Evolutionary conservation across 1,139 yeast species (phyloP).

Genomic region (Meyerozyma guilliermondii): DNA sequence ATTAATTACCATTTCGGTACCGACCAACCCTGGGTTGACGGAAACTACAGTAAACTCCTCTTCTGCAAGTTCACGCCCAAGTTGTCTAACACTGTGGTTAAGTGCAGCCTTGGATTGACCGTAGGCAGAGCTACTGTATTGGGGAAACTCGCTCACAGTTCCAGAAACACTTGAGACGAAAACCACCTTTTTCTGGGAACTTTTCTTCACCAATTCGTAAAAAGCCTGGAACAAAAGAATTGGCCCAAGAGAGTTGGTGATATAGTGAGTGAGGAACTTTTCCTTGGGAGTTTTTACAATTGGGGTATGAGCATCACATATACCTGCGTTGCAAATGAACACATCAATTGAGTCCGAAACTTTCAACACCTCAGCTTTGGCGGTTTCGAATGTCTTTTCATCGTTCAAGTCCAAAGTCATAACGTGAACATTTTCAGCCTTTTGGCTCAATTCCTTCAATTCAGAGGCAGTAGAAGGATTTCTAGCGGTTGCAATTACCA

Average conservation of each 20-base stretch:
- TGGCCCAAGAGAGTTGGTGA: background rate
- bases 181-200: slow-evolving; percentile 6
- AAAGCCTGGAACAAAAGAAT: slow-evolving; percentile 3
- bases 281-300: slow-evolving; percentile 1
- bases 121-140: slow-evolving; percentile 15
- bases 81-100: slow-evolving; percentile 17
- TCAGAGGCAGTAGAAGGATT: slow-evolving; percentile 5
- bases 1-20: slow-evolving; percentile 18
- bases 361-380: background rate
- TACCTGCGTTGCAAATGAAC: slow-evolving; percentile 4
- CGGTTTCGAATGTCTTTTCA: background rate
- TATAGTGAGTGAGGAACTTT: background rate
- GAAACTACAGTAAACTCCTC: slow-evolving; percentile 18
- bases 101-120: slow-evolving; percentile 33
- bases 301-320: background rate
- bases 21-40: slow-evolving; percentile 26
- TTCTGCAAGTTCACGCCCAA: slow-evolving; percentile 14
- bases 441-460: slow-evolving; percentile 8
- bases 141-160: background rate
- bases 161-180: slow-evolving; percentile 4
- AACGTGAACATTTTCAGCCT: slow-evolving; percentile 4
- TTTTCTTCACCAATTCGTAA: slow-evolving; percentile 14
- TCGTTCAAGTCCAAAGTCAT: slow-evolving; percentile 5
- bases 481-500: slow-evolving; percentile 14
- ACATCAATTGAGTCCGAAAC: slow-evolving; percentile 4